Evolutionary conservation across 2,329 filamentous ascomycete species (phyloP), one percentile per base, ranked within the genome.

Genomic region (Incumbomyces lentus): DNA sequence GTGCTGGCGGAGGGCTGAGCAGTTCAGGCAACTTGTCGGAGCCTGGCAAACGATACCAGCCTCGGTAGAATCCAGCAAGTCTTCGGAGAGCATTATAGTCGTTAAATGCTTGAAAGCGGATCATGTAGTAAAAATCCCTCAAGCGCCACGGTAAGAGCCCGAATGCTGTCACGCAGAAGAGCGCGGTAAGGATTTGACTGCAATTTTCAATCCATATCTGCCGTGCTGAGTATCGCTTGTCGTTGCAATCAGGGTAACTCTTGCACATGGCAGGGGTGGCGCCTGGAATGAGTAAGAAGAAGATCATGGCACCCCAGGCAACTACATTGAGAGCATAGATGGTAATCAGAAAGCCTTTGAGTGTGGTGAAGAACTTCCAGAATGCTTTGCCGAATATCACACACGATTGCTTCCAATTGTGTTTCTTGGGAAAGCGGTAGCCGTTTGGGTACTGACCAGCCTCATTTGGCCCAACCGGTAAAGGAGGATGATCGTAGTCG

Each of bases 271-370:
- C 65, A 1, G 60, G 68, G 6, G 42, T 38, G 62, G 68, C 86
- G 18, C 73, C 86, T 58, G 87, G 86, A 68, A 81, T 84, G 19
- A 94, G 77, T 2, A 95, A 71, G 14, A 94, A 69, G 65, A 94
- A 93, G 30, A 94, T 73, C 87, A 94, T 94, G 48, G 84, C 86
- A 43, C 87, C 87, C 87, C 87, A 94, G 0, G 84, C 88, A 8
- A 94, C 78, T 16, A 94, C 76, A 53, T 90, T 89, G 48, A 92
- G 73, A 11, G 82, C 79, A 63, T 93, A 94, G 5, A 94, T 62
- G 2, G 81, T 84, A 34, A 90, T 76, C 45, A 86, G 68, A 60
- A 92, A 87, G 2, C 87, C 86, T 46, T 84, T 64, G 0, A 83
- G 83, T 0, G 86, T 93, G 32, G 76, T 68, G 56, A 84, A 77